These are phyloP conservation scores for Sphaerulina vaccinii DNA, from an alignment of 2,329 filamentous ascomycete genomes.

Conservation along the genomic window DNA sequence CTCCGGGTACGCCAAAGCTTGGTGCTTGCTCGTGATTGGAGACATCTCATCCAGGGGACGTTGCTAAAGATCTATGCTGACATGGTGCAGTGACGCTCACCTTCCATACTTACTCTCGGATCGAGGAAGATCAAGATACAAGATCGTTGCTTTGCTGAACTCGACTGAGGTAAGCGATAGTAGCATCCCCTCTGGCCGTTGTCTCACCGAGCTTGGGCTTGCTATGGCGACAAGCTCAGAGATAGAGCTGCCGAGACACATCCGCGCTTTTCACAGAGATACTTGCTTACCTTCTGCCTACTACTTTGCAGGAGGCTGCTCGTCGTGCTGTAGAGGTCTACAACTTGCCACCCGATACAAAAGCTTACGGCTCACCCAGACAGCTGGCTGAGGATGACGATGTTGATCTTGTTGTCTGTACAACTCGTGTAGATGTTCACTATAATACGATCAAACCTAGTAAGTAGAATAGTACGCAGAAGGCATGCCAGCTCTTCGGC, in stretches of 20 bases:
- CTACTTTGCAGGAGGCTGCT: constrained; percentile 44
- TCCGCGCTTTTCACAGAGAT: no score
- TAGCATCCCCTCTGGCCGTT: no score
- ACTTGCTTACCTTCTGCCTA: no score
- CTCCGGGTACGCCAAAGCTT: no score
- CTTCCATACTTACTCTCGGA: constrained; percentile 59
- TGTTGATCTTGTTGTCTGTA: constrained; percentile 50
- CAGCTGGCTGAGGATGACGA: constrained; percentile 48
- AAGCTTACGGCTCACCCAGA: constrained; percentile 46
- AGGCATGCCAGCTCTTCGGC: no score
- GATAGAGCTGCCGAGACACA: no score
- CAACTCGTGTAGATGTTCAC: constrained; percentile 47
- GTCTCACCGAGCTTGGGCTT: no score
- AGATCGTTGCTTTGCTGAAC: constrained; percentile 53
- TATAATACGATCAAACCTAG: constrained; percentile 45
- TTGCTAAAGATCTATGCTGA: background rate
- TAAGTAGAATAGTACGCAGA: no score
- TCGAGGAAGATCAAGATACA: constrained; percentile 42
- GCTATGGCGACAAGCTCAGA: no score
- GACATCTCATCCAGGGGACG: no score
- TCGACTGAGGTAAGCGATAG: no score
- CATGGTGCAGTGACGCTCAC: constrained; percentile 46
- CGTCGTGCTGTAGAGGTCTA: constrained; percentile 44
- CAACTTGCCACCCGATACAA: constrained; percentile 39
- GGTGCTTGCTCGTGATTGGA: no score